Percentiles rank a stretch among this genome's conserved stretches.
Evolutionary conservation across 352 stramenopile species (phyloP).

Genomic region (Phytophthora aleatoria): DNA sequence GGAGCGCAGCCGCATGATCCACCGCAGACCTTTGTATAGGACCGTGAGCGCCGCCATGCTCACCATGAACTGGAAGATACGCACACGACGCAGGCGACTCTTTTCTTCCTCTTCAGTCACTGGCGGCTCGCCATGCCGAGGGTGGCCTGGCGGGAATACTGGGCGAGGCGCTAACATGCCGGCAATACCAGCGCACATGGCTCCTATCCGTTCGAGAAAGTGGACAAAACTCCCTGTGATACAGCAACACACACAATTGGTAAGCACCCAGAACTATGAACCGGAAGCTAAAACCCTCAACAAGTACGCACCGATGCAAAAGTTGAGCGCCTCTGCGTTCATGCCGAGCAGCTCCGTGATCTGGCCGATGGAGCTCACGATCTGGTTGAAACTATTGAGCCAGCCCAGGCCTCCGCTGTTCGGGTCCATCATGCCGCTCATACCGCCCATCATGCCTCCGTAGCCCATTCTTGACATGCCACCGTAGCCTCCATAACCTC

Average conservation of each 20-base stretch:
- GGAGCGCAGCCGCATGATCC: conserved; percentile 53
- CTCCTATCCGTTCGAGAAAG: conserved; percentile 83
- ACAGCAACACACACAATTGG: background rate
- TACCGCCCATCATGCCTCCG: conserved; percentile 37
- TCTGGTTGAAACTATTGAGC: conserved; percentile 73
- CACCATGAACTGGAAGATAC: conserved; percentile 83
- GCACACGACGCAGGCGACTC: conserved; percentile 68
- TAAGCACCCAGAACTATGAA: background rate
- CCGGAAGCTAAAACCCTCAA: background rate
- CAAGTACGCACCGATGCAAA: conserved; percentile 55
- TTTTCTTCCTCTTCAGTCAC: conserved; percentile 75
- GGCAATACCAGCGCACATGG: conserved; percentile 71
- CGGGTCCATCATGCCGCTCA: conserved; percentile 54
- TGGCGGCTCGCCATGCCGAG: conserved; percentile 68
- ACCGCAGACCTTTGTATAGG: conserved; percentile 66
- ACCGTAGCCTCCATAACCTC: conserved; percentile 47
- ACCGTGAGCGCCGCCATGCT: conserved; percentile 55
- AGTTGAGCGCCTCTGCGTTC: conserved; percentile 78
- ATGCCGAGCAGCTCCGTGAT: conserved; percentile 81
- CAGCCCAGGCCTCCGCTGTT: conserved; percentile 55
- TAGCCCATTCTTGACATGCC: conserved; percentile 44
- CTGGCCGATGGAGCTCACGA: conserved; percentile 71
- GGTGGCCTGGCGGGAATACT: conserved; percentile 70
- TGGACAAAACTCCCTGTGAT: conserved; percentile 73
- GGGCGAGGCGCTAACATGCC: conserved; percentile 70